phyloP scores from a whole-genome alignment of 768 basidiomycete genomes.

The Kwoniella botswanensis region DNA sequence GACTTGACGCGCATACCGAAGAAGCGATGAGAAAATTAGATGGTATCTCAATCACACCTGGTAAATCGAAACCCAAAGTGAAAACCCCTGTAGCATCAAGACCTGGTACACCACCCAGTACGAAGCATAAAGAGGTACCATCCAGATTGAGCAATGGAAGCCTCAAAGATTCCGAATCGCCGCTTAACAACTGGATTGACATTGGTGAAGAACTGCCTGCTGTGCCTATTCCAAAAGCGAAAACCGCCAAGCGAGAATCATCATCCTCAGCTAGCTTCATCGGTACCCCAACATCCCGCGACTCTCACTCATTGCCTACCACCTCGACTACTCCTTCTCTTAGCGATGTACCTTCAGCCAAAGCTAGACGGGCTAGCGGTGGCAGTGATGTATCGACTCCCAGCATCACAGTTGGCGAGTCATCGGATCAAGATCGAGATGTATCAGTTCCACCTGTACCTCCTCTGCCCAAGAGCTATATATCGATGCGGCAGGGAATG shows the following conservation, averaged over 20 bases:
- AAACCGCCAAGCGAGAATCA: conserved; percentile 39
- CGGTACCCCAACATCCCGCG: conserved; percentile 47
- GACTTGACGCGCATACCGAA: conserved; percentile 75
- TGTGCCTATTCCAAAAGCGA: conserved; percentile 7
- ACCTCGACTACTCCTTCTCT: conserved; percentile 48
- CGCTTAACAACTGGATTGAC: conserved; percentile 45
- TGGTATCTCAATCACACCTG: conserved; percentile 72
- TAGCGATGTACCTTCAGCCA: conserved; percentile 12
- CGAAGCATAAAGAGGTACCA: conserved; percentile 15
- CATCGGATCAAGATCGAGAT: conserved; percentile 28
- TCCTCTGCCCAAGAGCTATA: conserved; percentile 53
- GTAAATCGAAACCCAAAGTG: conserved; percentile 24
- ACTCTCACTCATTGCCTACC: conserved; percentile 43
- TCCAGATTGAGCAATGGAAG: conserved; percentile 35
- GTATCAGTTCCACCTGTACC: conserved; percentile 54
- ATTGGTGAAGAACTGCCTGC: conserved; percentile 35
- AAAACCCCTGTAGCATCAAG: conserved; percentile 63
- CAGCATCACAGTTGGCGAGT: conserved; percentile 30
- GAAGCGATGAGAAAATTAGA: conserved; percentile 93
- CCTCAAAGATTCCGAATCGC: conserved; percentile 31
- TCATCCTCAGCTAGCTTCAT: conserved; percentile 46
- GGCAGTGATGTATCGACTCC: conserved; percentile 39
- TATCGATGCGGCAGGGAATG: conserved; percentile 46
- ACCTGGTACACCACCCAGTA: conserved; percentile 61
- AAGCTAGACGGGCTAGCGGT: conserved; percentile 33